These are phyloP conservation scores for Postia placenta DNA, from an alignment of 768 basidiomycete genomes.

Conservation along the genomic window DNA sequence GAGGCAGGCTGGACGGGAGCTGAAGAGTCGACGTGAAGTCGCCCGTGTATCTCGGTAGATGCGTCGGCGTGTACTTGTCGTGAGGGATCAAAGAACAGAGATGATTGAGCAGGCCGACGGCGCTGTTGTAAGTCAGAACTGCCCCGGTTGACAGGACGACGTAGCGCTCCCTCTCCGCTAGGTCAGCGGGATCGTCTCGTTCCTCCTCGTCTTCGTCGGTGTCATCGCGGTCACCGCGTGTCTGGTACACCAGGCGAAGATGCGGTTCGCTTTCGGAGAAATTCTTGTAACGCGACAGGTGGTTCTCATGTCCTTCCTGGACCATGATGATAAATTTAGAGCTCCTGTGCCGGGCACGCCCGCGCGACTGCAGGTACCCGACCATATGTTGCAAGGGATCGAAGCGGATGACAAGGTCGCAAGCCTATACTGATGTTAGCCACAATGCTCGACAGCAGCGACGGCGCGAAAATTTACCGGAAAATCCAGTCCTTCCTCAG, in stretches of 20 bases:
- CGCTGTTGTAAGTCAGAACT: constrained; percentile 71
- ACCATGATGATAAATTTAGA: constrained; percentile 84
- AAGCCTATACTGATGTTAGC: constrained; percentile 44
- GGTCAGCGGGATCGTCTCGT: constrained; percentile 45
- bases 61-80: constrained; percentile 59
- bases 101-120: constrained; percentile 63
- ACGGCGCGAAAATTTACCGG: constrained; percentile 39
- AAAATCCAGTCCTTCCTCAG: constrained; percentile 91
- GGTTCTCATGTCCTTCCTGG: constrained; percentile 48
- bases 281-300: constrained; percentile 51
- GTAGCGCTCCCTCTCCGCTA: constrained; percentile 66
- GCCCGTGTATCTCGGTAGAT: constrained; percentile 55
- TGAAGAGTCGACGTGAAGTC: constrained; percentile 52
- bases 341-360: constrained; percentile 69
- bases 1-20: constrained; percentile 63
- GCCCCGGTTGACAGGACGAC: constrained; percentile 70
- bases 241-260: constrained; percentile 57
- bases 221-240: constrained; percentile 32
- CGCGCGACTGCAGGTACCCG: constrained; percentile 85
- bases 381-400: constrained; percentile 79
- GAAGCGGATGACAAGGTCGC: constrained; percentile 83
- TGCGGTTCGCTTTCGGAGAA: constrained; percentile 59
- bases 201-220: constrained; percentile 38
- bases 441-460: background rate
- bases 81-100: constrained; percentile 75